Conservation (phyloP, 495 filamentous ascomycete genomes). For the Aspergillus haitiensis region DNA sequence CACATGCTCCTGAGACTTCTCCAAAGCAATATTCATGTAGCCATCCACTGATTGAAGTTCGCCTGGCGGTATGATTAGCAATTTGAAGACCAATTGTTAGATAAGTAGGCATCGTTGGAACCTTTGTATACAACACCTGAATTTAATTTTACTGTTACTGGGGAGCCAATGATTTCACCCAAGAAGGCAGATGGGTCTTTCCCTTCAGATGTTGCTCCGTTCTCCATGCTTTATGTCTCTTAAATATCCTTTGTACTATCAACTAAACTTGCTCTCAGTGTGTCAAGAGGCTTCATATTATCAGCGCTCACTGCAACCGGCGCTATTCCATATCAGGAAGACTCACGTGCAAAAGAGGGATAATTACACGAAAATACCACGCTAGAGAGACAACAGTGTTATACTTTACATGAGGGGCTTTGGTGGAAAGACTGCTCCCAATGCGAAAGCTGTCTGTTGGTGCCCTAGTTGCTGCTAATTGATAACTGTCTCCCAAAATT, state of each 20-base stretch:
- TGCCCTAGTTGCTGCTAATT: neutral
- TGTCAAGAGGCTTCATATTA: no score
- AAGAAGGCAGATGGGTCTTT: slow-evolving; percentile 91
- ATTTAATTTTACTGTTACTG: slow-evolving; percentile 93
- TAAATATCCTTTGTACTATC: no score
- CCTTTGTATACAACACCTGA: slow-evolving; percentile 96
- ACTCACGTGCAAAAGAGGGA: no score
- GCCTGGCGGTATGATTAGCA: slow-evolving; percentile 49
- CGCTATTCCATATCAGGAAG: no score
- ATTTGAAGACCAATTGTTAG: neutral
- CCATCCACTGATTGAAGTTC: slow-evolving; percentile 96
- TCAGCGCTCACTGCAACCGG: no score
- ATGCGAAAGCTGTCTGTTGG: no score
- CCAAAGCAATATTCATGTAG: slow-evolving; percentile 98
- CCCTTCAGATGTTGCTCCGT: slow-evolving; percentile 64
- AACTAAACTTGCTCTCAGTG: no score
- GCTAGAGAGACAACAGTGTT: no score
- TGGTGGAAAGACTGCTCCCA: no score
- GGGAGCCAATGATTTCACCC: slow-evolving; percentile 85
- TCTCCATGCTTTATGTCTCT: slow-evolving; percentile 61
- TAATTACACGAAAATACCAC: no score
- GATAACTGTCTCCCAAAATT: neutral
- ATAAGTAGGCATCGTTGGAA: slow-evolving; percentile 28
- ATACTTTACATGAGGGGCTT: no score
- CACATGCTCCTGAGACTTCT: slow-evolving; percentile 89